Base-by-base conservation (phyloP, 441 rosid species). In the Brassica balearica region DNA sequence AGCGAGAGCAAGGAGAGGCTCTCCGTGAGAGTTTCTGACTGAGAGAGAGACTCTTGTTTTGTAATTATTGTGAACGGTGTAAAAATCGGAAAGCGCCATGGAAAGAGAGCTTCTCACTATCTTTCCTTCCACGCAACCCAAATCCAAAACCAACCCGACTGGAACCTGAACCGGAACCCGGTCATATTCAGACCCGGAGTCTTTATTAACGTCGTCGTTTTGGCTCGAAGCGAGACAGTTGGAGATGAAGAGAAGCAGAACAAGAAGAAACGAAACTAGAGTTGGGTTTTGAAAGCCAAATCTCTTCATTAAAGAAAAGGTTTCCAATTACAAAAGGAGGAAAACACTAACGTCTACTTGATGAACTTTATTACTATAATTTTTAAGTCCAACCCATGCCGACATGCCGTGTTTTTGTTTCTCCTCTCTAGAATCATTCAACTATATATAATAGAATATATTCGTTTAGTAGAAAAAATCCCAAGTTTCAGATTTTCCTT, bases 1-100 rank as follows among this genome's bases (percentile, higher is more conserved):
- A 72, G 73, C 17, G 11, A 82, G 77, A 58, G 79, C 79, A 32
- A 53, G 73, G 8, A 79, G 73, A 69, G 76, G 78, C 15, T 85
- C 81, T 46, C 79, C 81, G 12, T 10, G 53, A 62, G 86, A 83
- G 65, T 80, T 72, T 63, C 66, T 81, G 0, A 75, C 23, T 5
- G 58, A 53, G 5, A 85, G 65, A 66, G 68, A 29, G 27, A 83
- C 1, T 62, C 84, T 74, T 10, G 86, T 83, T 34, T 41, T 71
- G 71, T 81, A 83, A 61, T 69, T 7, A 68, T 0, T 19, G 14
- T 85, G 51, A 4, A 25, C 11, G 25, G 56, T 34, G 22, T 83
- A 86, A 56, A 86, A 83, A 61, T 84, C 88, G 0, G 80, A 77
- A 29, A 82, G 14, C 0, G 84, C 85, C 78, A 77, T 68, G 46